A percentile compares a stretch with the other conserved stretches of the same genome.
These are phyloP conservation scores for Cryptococcus sp. DNA, from an alignment of 1,284 basidiomycete species.

Conservation along the genomic window DNA sequence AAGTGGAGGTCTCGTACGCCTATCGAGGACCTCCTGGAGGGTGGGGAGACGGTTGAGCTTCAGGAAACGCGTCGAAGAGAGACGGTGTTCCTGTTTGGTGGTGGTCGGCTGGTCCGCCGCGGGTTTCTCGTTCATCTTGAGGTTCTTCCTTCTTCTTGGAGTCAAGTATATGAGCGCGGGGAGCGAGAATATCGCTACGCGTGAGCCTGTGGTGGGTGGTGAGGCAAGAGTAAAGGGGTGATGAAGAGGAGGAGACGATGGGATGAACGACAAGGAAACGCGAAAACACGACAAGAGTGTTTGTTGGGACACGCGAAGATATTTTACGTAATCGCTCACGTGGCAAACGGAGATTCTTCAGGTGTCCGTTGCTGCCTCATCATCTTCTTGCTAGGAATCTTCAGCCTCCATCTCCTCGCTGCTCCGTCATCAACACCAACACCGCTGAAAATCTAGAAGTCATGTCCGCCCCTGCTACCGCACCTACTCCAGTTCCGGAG, in stretches of 20 bases:
- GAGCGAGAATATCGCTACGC: background rate
- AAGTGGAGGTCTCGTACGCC: slow-evolving; percentile 86
- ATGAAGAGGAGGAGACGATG: too few species aligned
- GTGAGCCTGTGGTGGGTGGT: background rate
- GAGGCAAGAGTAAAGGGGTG: too few species aligned
- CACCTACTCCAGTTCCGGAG: background rate
- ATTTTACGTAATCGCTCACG: too few species aligned
- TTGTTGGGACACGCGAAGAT: too few species aligned
- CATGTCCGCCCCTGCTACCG: background rate
- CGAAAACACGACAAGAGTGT: too few species aligned
- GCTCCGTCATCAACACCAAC: too few species aligned
- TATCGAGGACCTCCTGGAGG: slow-evolving; percentile 78
- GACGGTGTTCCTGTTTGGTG: slow-evolving; percentile 29
- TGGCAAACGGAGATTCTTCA: too few species aligned
- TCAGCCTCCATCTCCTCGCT: too few species aligned
- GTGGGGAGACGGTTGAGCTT: slow-evolving; percentile 50
- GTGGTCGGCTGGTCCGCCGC: slow-evolving; percentile 1
- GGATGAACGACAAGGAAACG: too few species aligned
- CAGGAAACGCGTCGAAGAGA: slow-evolving; percentile 39
- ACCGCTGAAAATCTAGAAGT: too few species aligned
- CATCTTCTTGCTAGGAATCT: too few species aligned
- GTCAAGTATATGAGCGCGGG: background rate
- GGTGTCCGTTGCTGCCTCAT: too few species aligned
- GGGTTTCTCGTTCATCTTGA: background rate
- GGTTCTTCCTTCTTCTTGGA: slow-evolving; percentile 9